Evolutionary conservation across 257 asterid species (phyloP).

Genomic region (Handroanthus guayacan): DNA sequence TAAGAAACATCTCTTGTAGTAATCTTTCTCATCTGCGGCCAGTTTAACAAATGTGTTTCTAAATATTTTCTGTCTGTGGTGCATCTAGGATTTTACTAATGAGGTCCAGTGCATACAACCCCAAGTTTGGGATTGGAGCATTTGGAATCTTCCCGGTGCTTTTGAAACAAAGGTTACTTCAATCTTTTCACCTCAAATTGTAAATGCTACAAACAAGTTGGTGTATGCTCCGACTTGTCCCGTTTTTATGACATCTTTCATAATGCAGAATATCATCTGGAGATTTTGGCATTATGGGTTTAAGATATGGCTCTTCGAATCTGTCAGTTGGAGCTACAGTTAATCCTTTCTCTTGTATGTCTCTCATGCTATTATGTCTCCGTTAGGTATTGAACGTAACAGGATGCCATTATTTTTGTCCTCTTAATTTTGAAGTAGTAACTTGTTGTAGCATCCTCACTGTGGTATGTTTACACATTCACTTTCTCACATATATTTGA

Average conservation of each 20-base stretch:
- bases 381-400: slow-evolving; percentile 14
- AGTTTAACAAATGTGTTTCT: slow-evolving; percentile 22
- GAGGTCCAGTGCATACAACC: slow-evolving; percentile 72
- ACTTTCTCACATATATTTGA: background rate
- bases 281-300: slow-evolving; percentile 75
- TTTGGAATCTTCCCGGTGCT: slow-evolving; percentile 76
- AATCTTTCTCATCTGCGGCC: background rate
- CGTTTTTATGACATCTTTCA: slow-evolving; percentile 31
- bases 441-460: background rate
- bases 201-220: slow-evolving; percentile 11
- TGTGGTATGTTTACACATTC: background rate
- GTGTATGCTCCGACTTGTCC: slow-evolving; percentile 2
- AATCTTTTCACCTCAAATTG: background rate
- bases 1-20: slow-evolving; percentile 43
- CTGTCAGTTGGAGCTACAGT: slow-evolving; percentile 76
- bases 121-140: slow-evolving; percentile 69
- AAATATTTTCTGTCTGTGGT: slow-evolving; percentile 2
- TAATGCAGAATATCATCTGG: slow-evolving; percentile 59
- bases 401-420: background rate
- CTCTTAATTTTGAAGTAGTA: background rate
- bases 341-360: slow-evolving; percentile 66
- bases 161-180: slow-evolving; percentile 61
- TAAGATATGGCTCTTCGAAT: slow-evolving; percentile 85
- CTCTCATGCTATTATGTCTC: slow-evolving; percentile 1
- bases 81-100: slow-evolving; percentile 55